Percentiles rank a stretch among this genome's conserved stretches.
Evolutionary conservation across 164 flowering plant species (phyloP).

Genomic region (Vitis riparia): DNA sequence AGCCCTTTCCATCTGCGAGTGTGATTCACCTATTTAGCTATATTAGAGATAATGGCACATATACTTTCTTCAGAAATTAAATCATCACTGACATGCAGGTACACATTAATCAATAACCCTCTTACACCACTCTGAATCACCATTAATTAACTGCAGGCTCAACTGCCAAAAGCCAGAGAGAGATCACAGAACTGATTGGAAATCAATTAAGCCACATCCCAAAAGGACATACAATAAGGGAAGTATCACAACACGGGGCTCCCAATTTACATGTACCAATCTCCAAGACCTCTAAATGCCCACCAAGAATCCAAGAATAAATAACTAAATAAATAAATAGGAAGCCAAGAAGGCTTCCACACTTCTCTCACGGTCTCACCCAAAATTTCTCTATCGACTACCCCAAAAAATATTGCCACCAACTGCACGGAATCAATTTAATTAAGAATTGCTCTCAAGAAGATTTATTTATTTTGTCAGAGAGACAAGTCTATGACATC

Average conservation of each 20-base stretch:
- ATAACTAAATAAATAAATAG: no score
- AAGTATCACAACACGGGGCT: neutral
- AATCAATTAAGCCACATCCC: slow-evolving; percentile 17
- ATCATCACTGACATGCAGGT: neutral
- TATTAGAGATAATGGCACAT: no score
- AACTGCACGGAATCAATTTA: slow-evolving; percentile 13
- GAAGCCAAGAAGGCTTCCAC: no score
- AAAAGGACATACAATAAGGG: neutral
- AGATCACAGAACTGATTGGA: slow-evolving; percentile 16
- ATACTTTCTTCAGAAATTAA: no score
- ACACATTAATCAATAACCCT: neutral
- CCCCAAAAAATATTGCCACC: slow-evolving; percentile 9
- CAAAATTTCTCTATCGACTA: neutral
- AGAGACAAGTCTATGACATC: slow-evolving; percentile 10
- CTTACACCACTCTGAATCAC: neutral
- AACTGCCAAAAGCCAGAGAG: neutral
- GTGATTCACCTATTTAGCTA: slow-evolving; percentile 22
- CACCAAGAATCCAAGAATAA: neutral
- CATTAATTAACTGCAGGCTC: neutral
- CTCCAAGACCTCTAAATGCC: no score
- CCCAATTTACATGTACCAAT: neutral
- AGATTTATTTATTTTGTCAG: neutral
- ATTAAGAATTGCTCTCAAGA: neutral
- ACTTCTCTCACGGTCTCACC: neutral
- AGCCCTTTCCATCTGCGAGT: slow-evolving; percentile 37